Evolutionary conservation across 257 asterid genomes (phyloP).

Genomic region (Fraxinus pennsylvanica): DNA sequence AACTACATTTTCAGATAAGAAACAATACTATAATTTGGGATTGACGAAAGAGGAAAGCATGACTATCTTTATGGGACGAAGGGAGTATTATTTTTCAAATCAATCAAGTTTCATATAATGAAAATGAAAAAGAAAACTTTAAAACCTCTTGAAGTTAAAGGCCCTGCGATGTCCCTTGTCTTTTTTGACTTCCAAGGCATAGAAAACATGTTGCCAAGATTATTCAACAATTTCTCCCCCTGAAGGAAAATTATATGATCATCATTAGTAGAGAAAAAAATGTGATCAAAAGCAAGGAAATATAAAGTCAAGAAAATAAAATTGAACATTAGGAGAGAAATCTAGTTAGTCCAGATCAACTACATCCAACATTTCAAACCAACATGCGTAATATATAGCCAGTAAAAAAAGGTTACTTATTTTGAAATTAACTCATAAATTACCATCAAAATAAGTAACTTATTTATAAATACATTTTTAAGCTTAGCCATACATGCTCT

Average conservation of each 20-base stretch:
- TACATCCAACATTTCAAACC: background rate
- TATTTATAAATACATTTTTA: background rate
- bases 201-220: slow-evolving; percentile 54
- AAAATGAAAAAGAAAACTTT: background rate
- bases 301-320: background rate
- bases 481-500: background rate
- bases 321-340: background rate
- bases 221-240: slow-evolving; percentile 52
- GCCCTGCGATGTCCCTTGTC: slow-evolving; percentile 35
- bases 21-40: too few relatives aligned
- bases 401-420: background rate
- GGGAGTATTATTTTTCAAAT: too few relatives aligned
- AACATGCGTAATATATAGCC: background rate
- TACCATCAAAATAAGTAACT: too few relatives aligned
- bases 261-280: background rate
- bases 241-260: slow-evolving; percentile 15
- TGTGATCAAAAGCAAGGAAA: too few relatives aligned
- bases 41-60: too few relatives aligned
- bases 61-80: too few relatives aligned
- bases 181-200: slow-evolving; percentile 55
- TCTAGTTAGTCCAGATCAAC: background rate
- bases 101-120: background rate
- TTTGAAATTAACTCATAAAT: too few relatives aligned
- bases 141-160: slow-evolving; percentile 37
- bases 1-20: too few relatives aligned